Conservation (phyloP, 2,329 filamentous ascomycete genomes). For the Xylariaceae sp. region DNA sequence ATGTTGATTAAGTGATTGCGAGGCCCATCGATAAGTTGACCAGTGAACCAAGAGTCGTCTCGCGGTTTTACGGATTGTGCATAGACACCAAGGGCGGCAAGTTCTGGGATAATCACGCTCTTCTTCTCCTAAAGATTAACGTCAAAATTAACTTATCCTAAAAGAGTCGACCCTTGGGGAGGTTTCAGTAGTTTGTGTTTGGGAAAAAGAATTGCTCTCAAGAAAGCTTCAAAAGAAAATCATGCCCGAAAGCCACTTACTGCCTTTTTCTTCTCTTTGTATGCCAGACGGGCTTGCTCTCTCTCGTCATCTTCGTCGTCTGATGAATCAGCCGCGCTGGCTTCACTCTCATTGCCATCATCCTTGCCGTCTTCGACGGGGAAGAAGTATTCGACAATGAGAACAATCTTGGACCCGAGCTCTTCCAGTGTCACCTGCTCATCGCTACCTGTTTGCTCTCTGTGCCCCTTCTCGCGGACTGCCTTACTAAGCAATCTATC, state of each 20-base stretch:
- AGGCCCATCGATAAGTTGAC: slow-evolving; percentile 34
- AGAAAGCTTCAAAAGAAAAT: too few species aligned
- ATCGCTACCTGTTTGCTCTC: slow-evolving; percentile 48
- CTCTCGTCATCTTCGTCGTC: slow-evolving; percentile 40
- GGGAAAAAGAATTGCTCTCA: too few species aligned
- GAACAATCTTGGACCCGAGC: slow-evolving; percentile 58
- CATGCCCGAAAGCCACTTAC: too few species aligned
- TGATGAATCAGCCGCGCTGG: slow-evolving; percentile 33
- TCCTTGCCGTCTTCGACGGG: slow-evolving; percentile 22
- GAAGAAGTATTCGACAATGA: slow-evolving; percentile 66
- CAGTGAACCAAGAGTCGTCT: slow-evolving; percentile 62
- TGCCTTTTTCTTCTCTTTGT: slow-evolving; percentile 50
- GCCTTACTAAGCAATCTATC: slow-evolving; percentile 55
- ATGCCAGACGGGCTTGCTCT: slow-evolving; percentile 45
- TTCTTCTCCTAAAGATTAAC: too few species aligned
- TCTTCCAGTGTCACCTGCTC: slow-evolving; percentile 56
- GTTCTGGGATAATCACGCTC: slow-evolving; percentile 57
- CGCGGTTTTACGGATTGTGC: slow-evolving; percentile 65
- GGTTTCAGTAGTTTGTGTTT: too few species aligned
- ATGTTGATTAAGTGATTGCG: slow-evolving; percentile 51
- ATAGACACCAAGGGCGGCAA: slow-evolving; percentile 63
- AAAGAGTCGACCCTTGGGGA: too few species aligned
- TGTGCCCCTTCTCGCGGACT: slow-evolving; percentile 52
- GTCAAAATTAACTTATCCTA: too few species aligned
- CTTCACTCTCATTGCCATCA: slow-evolving; percentile 43